Percentiles rank a stretch among this genome's conserved stretches.
Evolutionary conservation across 306 rosid species (phyloP).

Genomic region (Cicer yamashitae): DNA sequence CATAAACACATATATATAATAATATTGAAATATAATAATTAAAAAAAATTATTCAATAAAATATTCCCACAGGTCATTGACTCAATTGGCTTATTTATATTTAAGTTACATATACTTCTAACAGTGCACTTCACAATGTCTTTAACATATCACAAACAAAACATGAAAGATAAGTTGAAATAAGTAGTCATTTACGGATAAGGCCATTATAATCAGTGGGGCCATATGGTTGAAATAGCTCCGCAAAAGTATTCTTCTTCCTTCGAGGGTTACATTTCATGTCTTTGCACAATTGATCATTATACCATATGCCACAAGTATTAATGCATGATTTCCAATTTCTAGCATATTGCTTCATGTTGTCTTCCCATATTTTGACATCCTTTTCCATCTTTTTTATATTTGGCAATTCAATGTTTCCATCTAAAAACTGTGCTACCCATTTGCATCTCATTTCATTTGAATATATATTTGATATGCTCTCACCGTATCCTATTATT

Average conservation of each 20-base stretch:
- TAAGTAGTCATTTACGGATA: too few species aligned
- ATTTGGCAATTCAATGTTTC: slow-evolving; percentile 44
- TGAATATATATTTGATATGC: slow-evolving; percentile 39
- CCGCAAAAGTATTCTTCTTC: slow-evolving; percentile 44
- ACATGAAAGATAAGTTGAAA: too few species aligned
- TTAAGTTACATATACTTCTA: too few species aligned
- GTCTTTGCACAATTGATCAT: slow-evolving; percentile 59
- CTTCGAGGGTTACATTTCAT: slow-evolving; percentile 52
- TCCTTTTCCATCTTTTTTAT: slow-evolving; percentile 57
- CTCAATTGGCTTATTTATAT: too few species aligned
- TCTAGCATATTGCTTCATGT: slow-evolving; percentile 45
- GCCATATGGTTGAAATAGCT: slow-evolving; percentile 53
- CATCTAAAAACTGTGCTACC: slow-evolving; percentile 33
- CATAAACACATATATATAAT: too few species aligned
- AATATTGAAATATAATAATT: too few species aligned
- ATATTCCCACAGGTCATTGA: too few species aligned
- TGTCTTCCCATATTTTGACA: slow-evolving; percentile 46
- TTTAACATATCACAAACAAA: too few species aligned
- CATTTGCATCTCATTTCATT: slow-evolving; percentile 55
- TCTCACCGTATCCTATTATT: slow-evolving; percentile 51
- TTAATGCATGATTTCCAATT: slow-evolving; percentile 47
- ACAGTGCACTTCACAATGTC: too few species aligned
- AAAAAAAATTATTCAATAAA: too few species aligned
- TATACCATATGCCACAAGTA: slow-evolving; percentile 43
- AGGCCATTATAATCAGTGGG: slow-evolving; percentile 49